Conservation (phyloP, 106 monocot genomes). For the Triglochin maritima region DNA sequence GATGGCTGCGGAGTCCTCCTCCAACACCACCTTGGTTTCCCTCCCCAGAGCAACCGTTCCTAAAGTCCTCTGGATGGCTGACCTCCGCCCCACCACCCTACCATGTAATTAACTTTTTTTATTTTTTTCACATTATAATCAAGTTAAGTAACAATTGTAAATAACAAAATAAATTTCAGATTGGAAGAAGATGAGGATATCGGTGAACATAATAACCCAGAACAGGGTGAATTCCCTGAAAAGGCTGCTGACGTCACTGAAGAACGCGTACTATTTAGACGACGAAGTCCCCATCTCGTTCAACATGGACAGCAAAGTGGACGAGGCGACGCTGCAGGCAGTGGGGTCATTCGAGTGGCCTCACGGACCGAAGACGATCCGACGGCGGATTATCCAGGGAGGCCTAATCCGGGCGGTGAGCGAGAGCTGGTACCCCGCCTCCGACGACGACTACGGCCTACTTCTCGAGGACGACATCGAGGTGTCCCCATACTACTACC, state of each 20-base stretch:
- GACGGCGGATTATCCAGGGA: constrained; percentile 76
- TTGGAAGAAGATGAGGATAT: constrained; percentile 83
- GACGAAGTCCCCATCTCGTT: constrained; percentile 76
- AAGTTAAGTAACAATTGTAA: background rate
- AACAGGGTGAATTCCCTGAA: constrained; percentile 63
- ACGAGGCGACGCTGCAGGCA: constrained; percentile 61
- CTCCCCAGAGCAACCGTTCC: constrained; percentile 44
- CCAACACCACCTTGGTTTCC: constrained; percentile 47
- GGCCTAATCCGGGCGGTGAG: constrained; percentile 94
- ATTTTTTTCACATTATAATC: background rate
- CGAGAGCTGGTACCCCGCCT: constrained; percentile 95
- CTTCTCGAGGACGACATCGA: constrained; percentile 93
- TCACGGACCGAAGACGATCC: constrained; percentile 59
- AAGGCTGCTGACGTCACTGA: constrained; percentile 58
- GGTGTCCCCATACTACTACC: constrained; percentile 94
- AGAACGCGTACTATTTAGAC: constrained; percentile 71
- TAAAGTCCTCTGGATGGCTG: constrained; percentile 91
- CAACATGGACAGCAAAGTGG: constrained; percentile 94
- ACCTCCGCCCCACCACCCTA: constrained; percentile 51
- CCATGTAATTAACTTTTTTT: constrained; percentile 39
- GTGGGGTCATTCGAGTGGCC: constrained; percentile 77
- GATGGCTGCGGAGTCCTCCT: constrained; percentile 56
- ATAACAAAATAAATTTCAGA: constrained; percentile 29
- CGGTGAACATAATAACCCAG: constrained; percentile 89
- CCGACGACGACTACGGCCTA: constrained; percentile 80